Percentiles rank a stretch among this genome's conserved stretches.
Conservation (phyloP, 2,329 filamentous ascomycete genomes). For the Elsinoe ampelina region DNA sequence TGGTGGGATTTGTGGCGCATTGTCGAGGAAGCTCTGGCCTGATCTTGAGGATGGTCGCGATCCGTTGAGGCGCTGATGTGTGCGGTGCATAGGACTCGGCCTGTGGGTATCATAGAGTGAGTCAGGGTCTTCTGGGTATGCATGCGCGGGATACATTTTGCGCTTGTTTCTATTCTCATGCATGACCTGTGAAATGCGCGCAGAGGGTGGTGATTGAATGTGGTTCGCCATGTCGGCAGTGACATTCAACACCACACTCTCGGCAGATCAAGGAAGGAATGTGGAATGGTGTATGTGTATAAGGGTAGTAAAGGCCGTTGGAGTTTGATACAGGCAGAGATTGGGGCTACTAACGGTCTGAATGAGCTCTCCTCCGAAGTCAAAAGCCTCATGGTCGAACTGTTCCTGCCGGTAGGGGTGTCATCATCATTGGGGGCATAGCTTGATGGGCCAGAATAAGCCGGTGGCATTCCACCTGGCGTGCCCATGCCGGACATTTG, state of each 20-base stretch:
- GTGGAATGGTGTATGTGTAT: conserved; percentile 6
- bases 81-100: conserved; percentile 35
- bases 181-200: conserved; percentile 24
- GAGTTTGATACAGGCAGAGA: conserved; percentile 20
- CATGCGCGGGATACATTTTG: conserved; percentile 14
- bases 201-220: conserved; percentile 19
- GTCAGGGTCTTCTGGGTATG: conserved; percentile 18
- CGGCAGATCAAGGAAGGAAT: neutral
- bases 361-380: conserved; percentile 38
- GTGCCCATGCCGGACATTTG: conserved; percentile 19
- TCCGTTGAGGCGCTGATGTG: conserved; percentile 41
- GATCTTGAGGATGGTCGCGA: conserved; percentile 39
- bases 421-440: conserved; percentile 33
- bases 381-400: conserved; percentile 42
- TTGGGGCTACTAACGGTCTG: conserved; percentile 34
- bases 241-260: neutral
- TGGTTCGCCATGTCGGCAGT: conserved; percentile 16
- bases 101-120: conserved; percentile 30
- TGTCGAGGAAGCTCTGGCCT: conserved; percentile 41
- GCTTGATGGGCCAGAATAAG: conserved; percentile 35
- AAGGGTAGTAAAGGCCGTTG: neutral
- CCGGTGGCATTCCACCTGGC: conserved; percentile 24
- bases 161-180: conserved; percentile 24
- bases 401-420: conserved; percentile 29
- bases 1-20: conserved; percentile 43